Evolutionary conservation across 2,329 filamentous ascomycete genomes (phyloP).

Genomic region (Dothidotthia symphoricarpi): DNA sequence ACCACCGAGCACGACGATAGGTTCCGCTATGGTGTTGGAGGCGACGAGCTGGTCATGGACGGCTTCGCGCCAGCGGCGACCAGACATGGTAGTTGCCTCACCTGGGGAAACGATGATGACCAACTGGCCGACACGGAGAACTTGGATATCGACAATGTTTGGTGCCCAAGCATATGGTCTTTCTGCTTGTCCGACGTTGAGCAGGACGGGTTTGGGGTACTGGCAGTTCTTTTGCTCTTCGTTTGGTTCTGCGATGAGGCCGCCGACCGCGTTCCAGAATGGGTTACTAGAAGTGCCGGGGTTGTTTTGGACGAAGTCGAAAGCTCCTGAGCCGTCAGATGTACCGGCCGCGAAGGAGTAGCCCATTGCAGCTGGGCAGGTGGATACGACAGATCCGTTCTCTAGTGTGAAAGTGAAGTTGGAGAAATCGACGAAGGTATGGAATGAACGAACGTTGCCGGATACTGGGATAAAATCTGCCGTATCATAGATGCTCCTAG

Average conservation of each 20-base stretch:
- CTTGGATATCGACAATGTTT: conserved; percentile 87
- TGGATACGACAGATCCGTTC: conserved; percentile 68
- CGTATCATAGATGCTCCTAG: conserved; percentile 58
- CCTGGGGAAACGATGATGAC: conserved; percentile 81
- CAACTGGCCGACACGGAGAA: conserved; percentile 79
- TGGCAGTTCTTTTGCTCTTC: conserved; percentile 74
- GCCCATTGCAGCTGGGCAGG: conserved; percentile 83
- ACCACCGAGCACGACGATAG: conserved; percentile 77
- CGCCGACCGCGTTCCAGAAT: conserved; percentile 75
- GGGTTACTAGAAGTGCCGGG: conserved; percentile 73
- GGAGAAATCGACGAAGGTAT: conserved; percentile 81
- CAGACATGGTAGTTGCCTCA: conserved; percentile 90
- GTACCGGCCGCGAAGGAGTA: conserved; percentile 94
- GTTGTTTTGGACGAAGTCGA: conserved; percentile 90
- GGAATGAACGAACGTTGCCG: conserved; percentile 73
- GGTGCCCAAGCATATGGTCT: conserved; percentile 83
- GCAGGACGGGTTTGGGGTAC: conserved; percentile 74
- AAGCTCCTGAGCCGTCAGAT: conserved; percentile 83
- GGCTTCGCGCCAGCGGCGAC: conserved; percentile 73
- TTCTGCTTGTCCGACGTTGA: conserved; percentile 81
- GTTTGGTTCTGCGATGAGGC: conserved; percentile 68
- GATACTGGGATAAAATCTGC: conserved; percentile 52
- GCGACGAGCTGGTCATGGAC: conserved; percentile 30
- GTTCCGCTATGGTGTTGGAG: conserved; percentile 21
- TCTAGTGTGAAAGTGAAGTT: conserved; percentile 70